Conservation (phyloP, 2,329 filamentous ascomycete species). For the Aspergillus luchuensis region DNA sequence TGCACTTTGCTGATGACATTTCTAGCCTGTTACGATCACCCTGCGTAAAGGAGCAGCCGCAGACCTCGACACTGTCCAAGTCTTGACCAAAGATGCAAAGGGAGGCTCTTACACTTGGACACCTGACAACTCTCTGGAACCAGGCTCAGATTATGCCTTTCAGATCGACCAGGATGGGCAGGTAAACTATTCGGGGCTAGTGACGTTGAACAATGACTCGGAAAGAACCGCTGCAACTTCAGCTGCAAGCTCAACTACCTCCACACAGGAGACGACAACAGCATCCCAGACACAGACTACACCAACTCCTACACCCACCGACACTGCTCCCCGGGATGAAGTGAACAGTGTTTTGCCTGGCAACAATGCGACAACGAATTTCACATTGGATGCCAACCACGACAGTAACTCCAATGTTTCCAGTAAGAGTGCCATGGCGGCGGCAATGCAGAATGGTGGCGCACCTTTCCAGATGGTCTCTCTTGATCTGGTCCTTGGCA, state of each 20-base stretch:
- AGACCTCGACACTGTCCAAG: slow-evolving; percentile 54
- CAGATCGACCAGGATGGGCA: slow-evolving; percentile 56
- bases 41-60: slow-evolving; percentile 55
- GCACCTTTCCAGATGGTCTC: slow-evolving; percentile 17
- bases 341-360: slow-evolving; percentile 16
- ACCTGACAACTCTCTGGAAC: slow-evolving; percentile 45
- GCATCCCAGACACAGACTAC: background rate
- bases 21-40: slow-evolving; percentile 56
- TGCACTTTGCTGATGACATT: slow-evolving; percentile 17
- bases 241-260: background rate
- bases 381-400: slow-evolving; percentile 18
- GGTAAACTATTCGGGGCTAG: slow-evolving; percentile 59
- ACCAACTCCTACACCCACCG: slow-evolving; percentile 15
- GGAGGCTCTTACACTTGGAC: slow-evolving; percentile 56
- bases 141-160: slow-evolving; percentile 58
- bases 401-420: slow-evolving; percentile 12
- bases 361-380: slow-evolving; percentile 23
- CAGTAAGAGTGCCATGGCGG: slow-evolving; percentile 17
- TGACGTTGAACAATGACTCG: slow-evolving; percentile 45
- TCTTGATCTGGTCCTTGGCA: slow-evolving; percentile 17
- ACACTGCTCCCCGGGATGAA: slow-evolving; percentile 16
- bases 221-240: background rate
- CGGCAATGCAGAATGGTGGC: slow-evolving; percentile 16
- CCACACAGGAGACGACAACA: background rate
- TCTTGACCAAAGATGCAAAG: slow-evolving; percentile 50